Percentiles rank a stretch among this genome's conserved stretches.
phyloP scores from a whole-genome alignment of 2,329 filamentous ascomycete genomes.

The Sclerotinia spermophila region DNA sequence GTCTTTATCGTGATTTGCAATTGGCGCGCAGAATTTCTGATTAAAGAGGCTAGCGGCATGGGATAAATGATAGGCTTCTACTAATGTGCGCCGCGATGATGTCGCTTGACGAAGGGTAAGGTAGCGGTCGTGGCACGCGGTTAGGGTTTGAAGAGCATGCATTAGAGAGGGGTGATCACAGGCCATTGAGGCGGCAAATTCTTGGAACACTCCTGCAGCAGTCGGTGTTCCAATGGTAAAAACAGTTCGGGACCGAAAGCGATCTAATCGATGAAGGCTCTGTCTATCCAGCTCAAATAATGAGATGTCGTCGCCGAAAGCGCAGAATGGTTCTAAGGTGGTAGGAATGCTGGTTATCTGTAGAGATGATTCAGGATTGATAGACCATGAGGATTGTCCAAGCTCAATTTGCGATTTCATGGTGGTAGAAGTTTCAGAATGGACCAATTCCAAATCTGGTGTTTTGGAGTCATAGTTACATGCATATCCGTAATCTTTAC shows the following conservation, averaged over 20 bases:
- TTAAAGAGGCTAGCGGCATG: conserved; percentile 48
- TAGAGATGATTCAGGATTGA: too few species aligned
- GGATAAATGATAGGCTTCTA: conserved; percentile 47
- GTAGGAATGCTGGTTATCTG: neutral
- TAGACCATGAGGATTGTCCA: neutral
- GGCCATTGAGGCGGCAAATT: conserved; percentile 34
- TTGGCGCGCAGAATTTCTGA: conserved; percentile 41
- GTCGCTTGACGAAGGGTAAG: conserved; percentile 32
- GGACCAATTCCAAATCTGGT: conserved; percentile 36
- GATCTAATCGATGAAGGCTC: conserved; percentile 39
- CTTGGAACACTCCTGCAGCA: conserved; percentile 38
- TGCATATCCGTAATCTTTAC: conserved; percentile 45
- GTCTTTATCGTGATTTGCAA: conserved; percentile 43
- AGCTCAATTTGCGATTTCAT: neutral
- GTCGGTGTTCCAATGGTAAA: conserved; percentile 40
- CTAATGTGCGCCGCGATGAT: conserved; percentile 27
- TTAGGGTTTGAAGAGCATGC: conserved; percentile 52
- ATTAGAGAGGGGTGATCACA: conserved; percentile 34
- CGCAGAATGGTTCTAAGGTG: neutral
- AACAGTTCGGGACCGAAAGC: conserved; percentile 44
- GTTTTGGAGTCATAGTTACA: conserved; percentile 45
- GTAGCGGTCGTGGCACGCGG: conserved; percentile 51
- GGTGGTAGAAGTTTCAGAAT: neutral
- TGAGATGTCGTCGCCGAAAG: neutral
- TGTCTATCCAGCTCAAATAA: conserved; percentile 21